Evolutionary conservation across 371 early-diverging fungal genomes (phyloP).

Genomic region (Haplosporangium sp.): DNA sequence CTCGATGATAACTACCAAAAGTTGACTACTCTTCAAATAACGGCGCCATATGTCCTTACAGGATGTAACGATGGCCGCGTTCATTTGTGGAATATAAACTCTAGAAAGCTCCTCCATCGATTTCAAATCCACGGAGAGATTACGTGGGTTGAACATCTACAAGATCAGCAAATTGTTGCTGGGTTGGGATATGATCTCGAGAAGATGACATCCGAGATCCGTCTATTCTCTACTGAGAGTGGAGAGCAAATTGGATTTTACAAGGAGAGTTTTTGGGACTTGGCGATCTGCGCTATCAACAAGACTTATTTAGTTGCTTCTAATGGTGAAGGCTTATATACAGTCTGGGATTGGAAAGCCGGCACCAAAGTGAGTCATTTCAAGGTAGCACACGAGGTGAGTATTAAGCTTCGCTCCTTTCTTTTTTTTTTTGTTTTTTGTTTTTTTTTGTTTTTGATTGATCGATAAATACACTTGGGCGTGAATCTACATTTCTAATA

Average conservation of each 20-base stretch:
- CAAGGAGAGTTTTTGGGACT: constrained; percentile 47
- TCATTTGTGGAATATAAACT: constrained; percentile 47
- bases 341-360: constrained; percentile 48
- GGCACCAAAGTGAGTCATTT: constrained; percentile 43
- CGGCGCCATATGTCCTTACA: constrained; percentile 49
- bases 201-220: constrained; percentile 40
- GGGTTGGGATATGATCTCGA: constrained; percentile 50
- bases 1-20: constrained; percentile 52
- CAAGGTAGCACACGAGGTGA: constrained; percentile 41
- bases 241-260: constrained; percentile 47
- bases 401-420: not conserved
- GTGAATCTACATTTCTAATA: not conserved
- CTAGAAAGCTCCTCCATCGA: constrained; percentile 28
- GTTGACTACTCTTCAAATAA: constrained; percentile 52
- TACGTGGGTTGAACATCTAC: constrained; percentile 54
- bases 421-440: not conserved
- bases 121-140: constrained; percentile 53
- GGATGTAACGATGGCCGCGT: constrained; percentile 52
- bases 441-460: not conserved
- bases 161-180: constrained; percentile 43
- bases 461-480: too few species aligned
- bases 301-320: constrained; percentile 38
- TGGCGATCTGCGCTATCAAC: constrained; percentile 56
- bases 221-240: constrained; percentile 53
- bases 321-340: constrained; percentile 41